Base-by-base conservation (phyloP, 805 yeast species). In the Cyberlindnera subsufficiens region DNA sequence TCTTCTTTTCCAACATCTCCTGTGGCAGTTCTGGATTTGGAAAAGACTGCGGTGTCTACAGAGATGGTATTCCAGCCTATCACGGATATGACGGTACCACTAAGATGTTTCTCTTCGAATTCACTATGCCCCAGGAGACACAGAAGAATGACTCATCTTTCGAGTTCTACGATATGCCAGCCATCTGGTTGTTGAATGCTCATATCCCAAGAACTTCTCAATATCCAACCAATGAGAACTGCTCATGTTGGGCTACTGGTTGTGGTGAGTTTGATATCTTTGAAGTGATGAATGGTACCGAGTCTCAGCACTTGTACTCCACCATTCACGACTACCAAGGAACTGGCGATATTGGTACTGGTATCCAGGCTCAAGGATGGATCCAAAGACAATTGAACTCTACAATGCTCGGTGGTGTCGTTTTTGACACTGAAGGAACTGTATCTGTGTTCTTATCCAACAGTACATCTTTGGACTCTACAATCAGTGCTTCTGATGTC, bases 221-320 rank as follows among this genome's bases (percentile, higher is more conserved):
- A 62, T 83, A 82, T 58, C 78, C 82, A 38, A 47, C 64, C 5
- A 77, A 77, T 50, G 65, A 67, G 31, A 78, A 77, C 57, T 83
- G 89, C 61, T 81, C 88, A 6, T 80, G 88, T 55, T 83, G 90
- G 90, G 68, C 74, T 36, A 72, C 82, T 25, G 91, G 90, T 10
- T 81, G 89, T 63, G 89, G 90, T 59, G 89, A 83, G 62, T 81
- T 78, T 52, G 91, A 83, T 63, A 74, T 82, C 51, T 83, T 83
- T 58, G 91, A 84, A 65, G 80, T 78, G 33, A 74, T 80, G 78
- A 83, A 83, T 63, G 63, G 66, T 43, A 77, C 87, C 14, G 76
- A 77, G 49, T 60, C 74, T 20, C 61, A 61, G 39, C 71, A 79
- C 44, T 69, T 84, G 52, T 80, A 68, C 63, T 70, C 88, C 16